Evolutionary conservation across 148 eudicot species (phyloP), one percentile per base, ranked within the genome.

Genomic region (Bassia scoparia): DNA sequence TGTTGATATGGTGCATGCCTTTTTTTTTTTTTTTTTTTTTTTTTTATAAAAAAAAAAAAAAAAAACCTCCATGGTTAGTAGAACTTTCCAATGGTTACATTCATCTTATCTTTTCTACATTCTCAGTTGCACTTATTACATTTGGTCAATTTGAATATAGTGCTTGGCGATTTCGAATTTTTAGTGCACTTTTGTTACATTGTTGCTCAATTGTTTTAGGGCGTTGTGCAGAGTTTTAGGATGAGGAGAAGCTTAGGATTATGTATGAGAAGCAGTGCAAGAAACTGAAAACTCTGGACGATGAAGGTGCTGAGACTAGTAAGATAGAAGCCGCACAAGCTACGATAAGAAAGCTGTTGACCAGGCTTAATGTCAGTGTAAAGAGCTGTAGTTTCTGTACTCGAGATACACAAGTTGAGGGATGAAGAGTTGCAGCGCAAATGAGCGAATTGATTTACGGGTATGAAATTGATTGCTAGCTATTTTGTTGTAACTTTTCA

Each of bases 211-310:
- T 37, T 37, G 3, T 7, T 37, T 37, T 3, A 37, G 41, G 41
- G 41, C 7, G 41, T 37, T 37, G 41, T 37, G 41, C 41, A 3
- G 41, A 7, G 80, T 81, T 37, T 37, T 37, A 37, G 41, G 41
- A 37, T 37, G 41, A 37, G 41, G 41, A 37, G 41, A 37, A 37
- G 41, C 41, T 37, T 37, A 37, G 7, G 3, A 37, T 37, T 37
- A 58, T 80, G 31, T 95, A 95, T 79, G 97, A 88, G 83, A 95
- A 87, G 89, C 81, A 83, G 82, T 88, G 87, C 84, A 91, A 78
- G 81, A 89, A 82, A 81, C 81, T 95, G 72, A 89, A 82, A 80
- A 10, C 30, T 72, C 78, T 91, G 80, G 98, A 91, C 7, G 3
- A 37, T 37, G 41, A 37, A 7, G 7, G 41, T 37, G 41, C 41